Evolutionary conservation across 176 grass and related monocot species (phyloP), one percentile per base, ranked within the genome.

Genomic region (Aegilops bicornis): DNA sequence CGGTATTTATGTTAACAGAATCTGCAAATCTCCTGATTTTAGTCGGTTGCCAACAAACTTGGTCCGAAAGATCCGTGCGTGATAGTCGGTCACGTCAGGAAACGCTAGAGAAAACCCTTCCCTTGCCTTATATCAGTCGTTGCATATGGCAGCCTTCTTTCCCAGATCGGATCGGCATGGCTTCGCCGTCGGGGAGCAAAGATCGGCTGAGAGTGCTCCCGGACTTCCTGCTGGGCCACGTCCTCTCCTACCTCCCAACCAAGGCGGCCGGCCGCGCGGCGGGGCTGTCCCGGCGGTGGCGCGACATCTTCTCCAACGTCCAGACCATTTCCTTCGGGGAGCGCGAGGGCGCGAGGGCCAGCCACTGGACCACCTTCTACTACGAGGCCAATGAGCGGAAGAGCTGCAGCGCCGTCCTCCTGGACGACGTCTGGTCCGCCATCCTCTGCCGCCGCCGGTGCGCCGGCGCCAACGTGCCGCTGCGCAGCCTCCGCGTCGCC

Each of bases 371-470:
- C 47, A 56, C 48, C 74, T 22, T 33, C 48, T 56, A 58, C 48
- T 58, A 6, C 74, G 74, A 72, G 0, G 32, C 32, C n/a, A 8
- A 4, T 8, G 67, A 72, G 13, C 5, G 8, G 22, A 11, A 23
- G 30, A 82, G 80, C 80, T 7, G 8, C 12, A 82, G 69, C 66
- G 7, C 0, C 1, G 1, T 1, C 0, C 25, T 77, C 47, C 13
- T 83, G 13, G 50, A 72, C 32, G 10, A 11, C n/a, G 48, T 83
- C 79, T 31, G 52, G 20, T 69, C 13, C 2, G 47, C 81, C 4
- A 48, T 83, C 13, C 66, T 59, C 7, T 83, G 66, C 48, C 66
- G 66, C n/a, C 47, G 66, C 14, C 66, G 80, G 3, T 83, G 66
- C 31, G 12, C 8, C 65, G 30, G 29, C 30, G 3, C 2, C 27